Evolutionary conservation across 176 grass and related monocot species (phyloP).

Genomic region (Ensete glaucum): DNA sequence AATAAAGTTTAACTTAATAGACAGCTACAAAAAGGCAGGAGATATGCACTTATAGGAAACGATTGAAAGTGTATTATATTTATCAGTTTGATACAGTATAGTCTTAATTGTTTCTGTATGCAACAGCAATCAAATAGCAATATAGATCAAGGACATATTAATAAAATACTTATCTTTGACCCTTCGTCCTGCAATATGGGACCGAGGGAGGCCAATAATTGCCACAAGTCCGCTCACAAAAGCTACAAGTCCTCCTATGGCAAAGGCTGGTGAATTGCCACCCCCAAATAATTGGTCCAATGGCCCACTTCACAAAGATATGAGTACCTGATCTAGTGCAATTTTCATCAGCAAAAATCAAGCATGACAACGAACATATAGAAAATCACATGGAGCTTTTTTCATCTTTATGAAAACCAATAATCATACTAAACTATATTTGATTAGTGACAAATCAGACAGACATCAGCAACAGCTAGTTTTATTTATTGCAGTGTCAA

Average conservation of each 20-base stretch:
- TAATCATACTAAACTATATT: too few relatives aligned
- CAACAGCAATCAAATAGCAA: background rate
- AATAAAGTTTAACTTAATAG: too few relatives aligned
- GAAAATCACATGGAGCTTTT: background rate
- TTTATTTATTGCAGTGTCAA: too few relatives aligned
- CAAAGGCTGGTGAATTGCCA: constrained; percentile 73
- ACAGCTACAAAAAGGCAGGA: background rate
- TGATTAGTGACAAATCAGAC: background rate
- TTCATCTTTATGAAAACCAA: background rate
- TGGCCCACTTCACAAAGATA: constrained; percentile 71
- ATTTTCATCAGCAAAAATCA: constrained; percentile 3
- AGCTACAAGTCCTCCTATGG: constrained; percentile 50
- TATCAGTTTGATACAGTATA: background rate
- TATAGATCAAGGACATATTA: too few relatives aligned
- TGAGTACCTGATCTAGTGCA: constrained; percentile 42
- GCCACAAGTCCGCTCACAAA: constrained; percentile 69
- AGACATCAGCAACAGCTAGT: background rate
- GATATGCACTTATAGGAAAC: background rate
- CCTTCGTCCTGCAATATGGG: constrained; percentile 30
- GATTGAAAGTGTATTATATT: background rate
- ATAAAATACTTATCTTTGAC: constrained; percentile 18
- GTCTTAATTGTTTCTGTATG: background rate
- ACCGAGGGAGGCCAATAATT: constrained; percentile 67
- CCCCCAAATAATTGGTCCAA: constrained; percentile 76
- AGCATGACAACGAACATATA: background rate